Conservation (phyloP, 768 basidiomycete species). For the Symmetrospora coprosmae region DNA sequence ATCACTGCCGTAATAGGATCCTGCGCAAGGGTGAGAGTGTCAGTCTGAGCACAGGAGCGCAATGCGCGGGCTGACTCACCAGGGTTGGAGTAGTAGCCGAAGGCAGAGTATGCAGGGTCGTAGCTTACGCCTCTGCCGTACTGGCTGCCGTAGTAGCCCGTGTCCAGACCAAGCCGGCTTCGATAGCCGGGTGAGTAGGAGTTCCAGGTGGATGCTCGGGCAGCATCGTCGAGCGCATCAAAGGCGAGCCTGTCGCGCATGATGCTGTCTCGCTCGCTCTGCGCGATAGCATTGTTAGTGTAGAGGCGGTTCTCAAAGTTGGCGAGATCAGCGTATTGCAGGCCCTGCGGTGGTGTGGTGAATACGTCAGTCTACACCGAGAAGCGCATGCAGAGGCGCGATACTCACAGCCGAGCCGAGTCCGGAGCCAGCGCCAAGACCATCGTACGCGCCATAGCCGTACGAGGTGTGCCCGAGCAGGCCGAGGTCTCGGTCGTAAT, state of each 20-base stretch:
- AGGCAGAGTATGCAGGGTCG: conserved; percentile 11
- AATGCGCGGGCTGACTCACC: neutral
- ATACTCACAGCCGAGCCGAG: neutral
- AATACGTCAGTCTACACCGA: neutral
- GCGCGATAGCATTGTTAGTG: neutral
- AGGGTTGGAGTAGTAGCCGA: neutral
- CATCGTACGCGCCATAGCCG: conserved; percentile 1
- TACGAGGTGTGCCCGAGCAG: neutral
- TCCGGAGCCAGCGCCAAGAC: neutral
- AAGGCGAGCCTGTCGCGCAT: neutral
- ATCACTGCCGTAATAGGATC: neutral
- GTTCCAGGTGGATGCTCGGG: neutral
- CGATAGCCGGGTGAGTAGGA: conserved; percentile 5
- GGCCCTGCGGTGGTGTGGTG: too few relatives aligned
- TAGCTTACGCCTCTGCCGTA: neutral
- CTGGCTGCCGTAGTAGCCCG: neutral
- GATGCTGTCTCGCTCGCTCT: neutral
- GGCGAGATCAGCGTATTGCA: conserved; percentile 10
- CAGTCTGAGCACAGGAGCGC: neutral
- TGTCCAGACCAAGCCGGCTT: conserved; percentile 2
- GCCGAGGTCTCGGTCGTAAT: neutral
- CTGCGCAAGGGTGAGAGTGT: neutral
- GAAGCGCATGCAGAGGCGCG: neutral
- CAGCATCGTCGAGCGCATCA: conserved; percentile 6
- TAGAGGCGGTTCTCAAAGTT: conserved; percentile 16